Evolutionary conservation across 2,329 filamentous ascomycete species (phyloP).

Genomic region (Trichoderma sp.): DNA sequence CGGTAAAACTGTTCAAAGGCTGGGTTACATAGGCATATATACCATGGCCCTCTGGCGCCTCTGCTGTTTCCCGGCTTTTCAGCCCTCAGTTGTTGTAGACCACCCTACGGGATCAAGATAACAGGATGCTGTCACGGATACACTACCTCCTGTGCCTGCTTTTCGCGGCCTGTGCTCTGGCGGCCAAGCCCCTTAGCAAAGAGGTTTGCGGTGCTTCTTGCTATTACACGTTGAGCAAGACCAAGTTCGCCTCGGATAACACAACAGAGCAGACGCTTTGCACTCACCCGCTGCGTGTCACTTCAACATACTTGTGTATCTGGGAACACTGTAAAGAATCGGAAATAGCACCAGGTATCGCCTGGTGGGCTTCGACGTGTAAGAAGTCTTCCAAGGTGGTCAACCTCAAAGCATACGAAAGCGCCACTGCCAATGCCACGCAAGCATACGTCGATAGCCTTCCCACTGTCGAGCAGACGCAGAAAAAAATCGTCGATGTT

Average conservation of each 20-base stretch:
- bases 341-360: conserved; percentile 28
- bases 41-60: background rate
- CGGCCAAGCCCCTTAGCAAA: conserved; percentile 32
- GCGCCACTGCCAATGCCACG: conserved; percentile 28
- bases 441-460: conserved; percentile 28
- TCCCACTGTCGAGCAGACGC: conserved; percentile 27
- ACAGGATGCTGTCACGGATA: conserved; percentile 22
- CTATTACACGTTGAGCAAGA: conserved; percentile 32
- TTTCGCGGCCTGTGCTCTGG: conserved; percentile 24
- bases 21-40: background rate
- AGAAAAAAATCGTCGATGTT: conserved; percentile 23
- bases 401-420: conserved; percentile 26
- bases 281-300: conserved; percentile 31
- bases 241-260: conserved; percentile 28
- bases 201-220: conserved; percentile 33
- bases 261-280: conserved; percentile 30
- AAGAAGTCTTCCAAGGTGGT: conserved; percentile 32
- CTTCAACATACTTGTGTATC: conserved; percentile 32
- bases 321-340: conserved; percentile 29
- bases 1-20: background rate
- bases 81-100: background rate
- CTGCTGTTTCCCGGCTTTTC: background rate
- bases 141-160: conserved; percentile 23
- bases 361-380: conserved; percentile 31
- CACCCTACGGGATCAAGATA: background rate